phyloP scores from a whole-genome alignment of 2,329 filamentous ascomycete species.

The Chaetomium strumarium region DNA sequence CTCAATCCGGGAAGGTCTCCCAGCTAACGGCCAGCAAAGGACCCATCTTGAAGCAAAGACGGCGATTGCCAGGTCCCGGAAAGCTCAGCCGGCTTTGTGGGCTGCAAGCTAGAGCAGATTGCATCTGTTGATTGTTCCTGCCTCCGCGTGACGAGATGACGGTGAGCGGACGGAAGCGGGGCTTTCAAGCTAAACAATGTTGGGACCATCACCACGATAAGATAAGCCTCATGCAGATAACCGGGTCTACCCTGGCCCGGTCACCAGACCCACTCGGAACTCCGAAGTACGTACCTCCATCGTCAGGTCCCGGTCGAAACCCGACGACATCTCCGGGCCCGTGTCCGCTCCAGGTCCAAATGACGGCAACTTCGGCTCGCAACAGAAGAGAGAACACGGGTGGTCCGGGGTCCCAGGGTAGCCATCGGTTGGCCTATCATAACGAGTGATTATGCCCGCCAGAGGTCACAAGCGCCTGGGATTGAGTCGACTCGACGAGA shows the following conservation, averaged over 20 bases:
- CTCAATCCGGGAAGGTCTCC: not conserved
- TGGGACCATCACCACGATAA: conserved; percentile 1
- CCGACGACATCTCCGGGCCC: too few relatives aligned
- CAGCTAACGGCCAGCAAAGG: not conserved
- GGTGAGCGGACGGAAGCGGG: conserved; percentile 3
- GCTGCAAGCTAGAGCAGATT: not conserved
- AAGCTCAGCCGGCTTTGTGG: not conserved
- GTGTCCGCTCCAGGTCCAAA: too few relatives aligned
- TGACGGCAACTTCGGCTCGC: too few relatives aligned
- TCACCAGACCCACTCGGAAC: too few relatives aligned
- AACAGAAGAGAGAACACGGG: too few relatives aligned
- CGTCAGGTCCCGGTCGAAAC: too few relatives aligned
- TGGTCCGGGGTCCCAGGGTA: too few relatives aligned
- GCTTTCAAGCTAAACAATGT: not conserved
- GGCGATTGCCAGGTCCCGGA: not conserved
- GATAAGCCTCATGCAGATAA: not conserved
- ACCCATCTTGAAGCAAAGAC: not conserved
- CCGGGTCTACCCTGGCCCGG: not conserved
- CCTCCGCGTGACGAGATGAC: conserved; percentile 12
- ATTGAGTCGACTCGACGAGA: too few relatives aligned
- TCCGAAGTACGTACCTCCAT: too few relatives aligned
- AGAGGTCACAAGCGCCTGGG: too few relatives aligned
- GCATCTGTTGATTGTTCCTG: conserved; percentile 4
- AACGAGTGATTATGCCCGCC: too few relatives aligned
- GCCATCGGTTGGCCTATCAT: too few relatives aligned